Conservation (phyloP, 352 stramenopile species). For the Phytophthora syringae region DNA sequence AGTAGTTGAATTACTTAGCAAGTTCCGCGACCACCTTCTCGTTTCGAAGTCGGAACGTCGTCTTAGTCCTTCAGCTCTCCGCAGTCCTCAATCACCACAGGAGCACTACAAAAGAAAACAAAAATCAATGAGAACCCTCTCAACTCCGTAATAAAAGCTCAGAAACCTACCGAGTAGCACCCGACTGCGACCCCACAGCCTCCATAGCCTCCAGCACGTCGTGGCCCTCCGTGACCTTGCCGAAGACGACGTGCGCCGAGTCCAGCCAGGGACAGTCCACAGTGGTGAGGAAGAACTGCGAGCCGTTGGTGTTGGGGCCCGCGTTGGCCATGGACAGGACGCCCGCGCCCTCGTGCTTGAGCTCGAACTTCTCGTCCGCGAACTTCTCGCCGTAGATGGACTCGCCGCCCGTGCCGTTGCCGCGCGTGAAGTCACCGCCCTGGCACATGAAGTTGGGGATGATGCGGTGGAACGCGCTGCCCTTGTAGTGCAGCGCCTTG, state of each 20-base stretch:
- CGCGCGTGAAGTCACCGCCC: slow-evolving; percentile 97
- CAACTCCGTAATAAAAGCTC: neutral
- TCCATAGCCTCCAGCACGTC: slow-evolving; percentile 98
- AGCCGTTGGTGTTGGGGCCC: slow-evolving; percentile 97
- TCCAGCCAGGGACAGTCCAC: slow-evolving; percentile 93
- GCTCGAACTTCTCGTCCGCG: slow-evolving; percentile 95
- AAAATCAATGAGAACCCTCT: neutral
- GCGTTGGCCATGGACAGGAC: slow-evolving; percentile 97
- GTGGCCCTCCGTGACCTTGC: slow-evolving; percentile 91
- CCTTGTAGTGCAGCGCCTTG: slow-evolving; percentile 89
- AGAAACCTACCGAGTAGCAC: slow-evolving; percentile 62
- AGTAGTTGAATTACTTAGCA: slow-evolving; percentile 6
- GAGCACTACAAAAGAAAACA: slow-evolving; percentile 3
- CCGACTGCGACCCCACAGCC: slow-evolving; percentile 90
- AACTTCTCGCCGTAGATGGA: slow-evolving; percentile 97
- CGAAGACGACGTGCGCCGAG: slow-evolving; percentile 93
- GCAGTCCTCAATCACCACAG: slow-evolving; percentile 96
- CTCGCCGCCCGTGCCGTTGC: slow-evolving; percentile 89
- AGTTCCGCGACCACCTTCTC: neutral
- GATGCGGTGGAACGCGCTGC: slow-evolving; percentile 92
- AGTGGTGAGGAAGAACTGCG: slow-evolving; percentile 98
- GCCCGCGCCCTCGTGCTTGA: slow-evolving; percentile 91
- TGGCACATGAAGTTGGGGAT: slow-evolving; percentile 96
- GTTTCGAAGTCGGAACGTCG: neutral
- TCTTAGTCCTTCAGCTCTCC: slow-evolving; percentile 87